Percentiles rank a stretch among this genome's conserved stretches.
phyloP scores from a whole-genome alignment of 225 moss, liverwort and hornwort species.

The Polytrichum commune region DNA sequence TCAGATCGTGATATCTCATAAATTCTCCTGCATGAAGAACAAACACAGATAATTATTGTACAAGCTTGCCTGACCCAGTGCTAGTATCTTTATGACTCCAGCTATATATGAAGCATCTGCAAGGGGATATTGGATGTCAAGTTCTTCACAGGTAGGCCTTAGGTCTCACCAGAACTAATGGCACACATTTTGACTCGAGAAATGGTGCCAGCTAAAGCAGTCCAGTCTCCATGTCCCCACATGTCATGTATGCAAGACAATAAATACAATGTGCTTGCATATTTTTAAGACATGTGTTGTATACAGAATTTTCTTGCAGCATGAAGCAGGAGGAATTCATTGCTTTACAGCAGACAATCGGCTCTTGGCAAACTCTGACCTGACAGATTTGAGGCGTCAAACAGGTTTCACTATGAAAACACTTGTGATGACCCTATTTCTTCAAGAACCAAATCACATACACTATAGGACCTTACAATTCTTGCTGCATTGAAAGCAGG shows the following conservation, averaged over 20 bases:
- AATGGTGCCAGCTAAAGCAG: background rate
- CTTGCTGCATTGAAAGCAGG: too few relatives aligned
- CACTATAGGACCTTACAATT: too few relatives aligned
- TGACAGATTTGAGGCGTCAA: too few relatives aligned
- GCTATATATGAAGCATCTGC: too few relatives aligned
- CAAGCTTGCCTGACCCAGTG: too few relatives aligned
- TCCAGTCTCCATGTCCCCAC: background rate
- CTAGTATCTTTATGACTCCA: too few relatives aligned
- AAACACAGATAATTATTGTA: too few relatives aligned
- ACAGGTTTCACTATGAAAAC: too few relatives aligned
- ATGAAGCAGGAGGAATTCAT: background rate
- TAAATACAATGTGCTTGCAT: background rate
- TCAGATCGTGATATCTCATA: conserved; percentile 54
- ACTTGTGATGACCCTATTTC: too few relatives aligned
- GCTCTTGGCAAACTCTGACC: too few relatives aligned
- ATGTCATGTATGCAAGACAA: background rate
- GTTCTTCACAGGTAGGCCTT: background rate
- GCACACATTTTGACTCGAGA: background rate
- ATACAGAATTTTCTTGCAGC: background rate
- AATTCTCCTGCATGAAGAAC: conserved; percentile 58
- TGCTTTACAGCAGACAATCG: too few relatives aligned
- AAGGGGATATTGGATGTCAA: background rate
- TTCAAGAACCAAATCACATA: too few relatives aligned
- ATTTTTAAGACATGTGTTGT: background rate
- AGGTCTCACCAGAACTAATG: background rate